These are phyloP conservation scores for Naegleria fowleri DNA, from an alignment of 208 protist species.

Conservation along the genomic window DNA sequence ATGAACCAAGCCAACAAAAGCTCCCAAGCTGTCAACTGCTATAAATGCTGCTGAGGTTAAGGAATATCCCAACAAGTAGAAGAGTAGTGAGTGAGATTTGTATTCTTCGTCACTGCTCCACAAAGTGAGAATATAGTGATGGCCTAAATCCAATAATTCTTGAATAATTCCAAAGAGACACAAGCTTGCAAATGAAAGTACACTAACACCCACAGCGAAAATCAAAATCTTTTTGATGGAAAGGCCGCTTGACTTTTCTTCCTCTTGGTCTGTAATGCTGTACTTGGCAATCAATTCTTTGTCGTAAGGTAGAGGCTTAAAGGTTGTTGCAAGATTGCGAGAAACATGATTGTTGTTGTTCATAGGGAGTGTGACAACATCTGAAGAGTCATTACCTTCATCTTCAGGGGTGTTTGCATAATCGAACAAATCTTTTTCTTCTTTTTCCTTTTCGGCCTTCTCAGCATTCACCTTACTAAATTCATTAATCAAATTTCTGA, in stretches of 20 bases:
- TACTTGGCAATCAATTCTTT: neutral
- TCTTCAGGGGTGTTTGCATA: neutral
- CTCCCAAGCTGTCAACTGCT: neutral
- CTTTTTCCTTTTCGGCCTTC: neutral
- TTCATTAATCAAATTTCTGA: neutral
- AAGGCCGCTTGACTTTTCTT: neutral
- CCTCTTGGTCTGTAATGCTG: neutral
- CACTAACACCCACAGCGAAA: neutral
- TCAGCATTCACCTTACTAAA: neutral
- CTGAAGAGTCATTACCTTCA: no score
- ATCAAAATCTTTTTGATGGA: neutral
- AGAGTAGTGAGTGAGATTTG: neutral
- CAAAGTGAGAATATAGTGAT: neutral
- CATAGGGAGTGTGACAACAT: no score
- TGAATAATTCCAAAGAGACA: neutral
- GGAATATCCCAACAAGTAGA: neutral
- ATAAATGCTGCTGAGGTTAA: neutral
- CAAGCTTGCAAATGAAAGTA: neutral
- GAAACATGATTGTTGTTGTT: no score
- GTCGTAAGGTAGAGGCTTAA: no score
- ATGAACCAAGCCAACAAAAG: neutral
- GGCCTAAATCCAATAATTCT: neutral
- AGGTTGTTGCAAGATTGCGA: no score
- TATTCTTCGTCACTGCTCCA: neutral
- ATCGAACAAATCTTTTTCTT: neutral